These are phyloP conservation scores for Taphrina betulina DNA, from an alignment of 1,139 yeast species.

Conservation along the genomic window DNA sequence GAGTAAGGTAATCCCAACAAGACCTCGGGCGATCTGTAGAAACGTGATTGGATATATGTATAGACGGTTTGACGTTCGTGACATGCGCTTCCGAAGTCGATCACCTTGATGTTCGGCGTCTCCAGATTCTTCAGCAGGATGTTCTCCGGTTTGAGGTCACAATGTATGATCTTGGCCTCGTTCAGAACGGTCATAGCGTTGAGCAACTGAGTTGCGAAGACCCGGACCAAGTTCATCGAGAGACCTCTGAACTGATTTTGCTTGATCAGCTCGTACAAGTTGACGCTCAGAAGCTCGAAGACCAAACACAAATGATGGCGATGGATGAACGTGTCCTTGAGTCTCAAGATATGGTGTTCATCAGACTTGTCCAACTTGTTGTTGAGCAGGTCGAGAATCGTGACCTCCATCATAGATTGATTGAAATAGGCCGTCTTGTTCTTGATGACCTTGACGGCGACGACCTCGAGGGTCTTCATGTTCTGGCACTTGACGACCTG, in stretches of 20 bases:
- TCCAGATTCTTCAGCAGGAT: conserved; percentile 73
- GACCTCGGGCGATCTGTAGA: conserved; percentile 95
- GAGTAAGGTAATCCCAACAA: conserved; percentile 81
- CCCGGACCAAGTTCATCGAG: conserved; percentile 73
- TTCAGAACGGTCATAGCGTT: conserved; percentile 79
- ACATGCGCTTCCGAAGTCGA: conserved; percentile 97
- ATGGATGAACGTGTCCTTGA: conserved; percentile 87
- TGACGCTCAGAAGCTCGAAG: conserved; percentile 83
- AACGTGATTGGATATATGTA: conserved; percentile 92
- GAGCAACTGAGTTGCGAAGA: conserved; percentile 73
- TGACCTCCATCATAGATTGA: conserved; percentile 88
- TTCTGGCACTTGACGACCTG: conserved; percentile 98
- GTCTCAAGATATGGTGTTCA: conserved; percentile 69
- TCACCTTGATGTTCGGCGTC: conserved; percentile 83
- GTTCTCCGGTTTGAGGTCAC: conserved; percentile 96
- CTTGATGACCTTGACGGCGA: conserved; percentile 92
- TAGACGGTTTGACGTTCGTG: conserved; percentile 85
- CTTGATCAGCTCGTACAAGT: conserved; percentile 82
- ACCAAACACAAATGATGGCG: conserved; percentile 90
- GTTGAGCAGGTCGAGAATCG: conserved; percentile 74
- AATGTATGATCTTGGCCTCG: conserved; percentile 82
- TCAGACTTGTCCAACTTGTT: conserved; percentile 66
- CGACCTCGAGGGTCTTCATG: conserved; percentile 78
- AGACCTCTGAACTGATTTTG: conserved; percentile 94
- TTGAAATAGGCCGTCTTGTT: conserved; percentile 88